Evolutionary conservation across 192 early-diverging fungal species (phyloP).

Genomic region (Pilobolus umbonatus): DNA sequence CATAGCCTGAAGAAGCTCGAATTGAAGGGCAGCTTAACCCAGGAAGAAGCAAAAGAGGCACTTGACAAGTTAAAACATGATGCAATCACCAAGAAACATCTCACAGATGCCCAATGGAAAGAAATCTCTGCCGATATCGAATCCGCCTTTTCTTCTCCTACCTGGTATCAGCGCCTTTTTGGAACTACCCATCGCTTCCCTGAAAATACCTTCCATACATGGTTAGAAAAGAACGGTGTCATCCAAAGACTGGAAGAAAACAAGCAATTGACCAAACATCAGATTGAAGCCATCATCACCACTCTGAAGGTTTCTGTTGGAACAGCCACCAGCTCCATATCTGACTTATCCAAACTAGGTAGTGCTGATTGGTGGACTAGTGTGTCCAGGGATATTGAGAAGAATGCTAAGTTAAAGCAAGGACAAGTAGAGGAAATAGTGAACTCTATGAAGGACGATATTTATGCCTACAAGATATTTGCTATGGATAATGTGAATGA

Average conservation of each 20-base stretch:
- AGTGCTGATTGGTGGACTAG: conserved; percentile 9
- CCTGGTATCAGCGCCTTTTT: conserved; percentile 21
- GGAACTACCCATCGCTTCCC: background rate
- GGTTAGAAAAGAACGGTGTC: background rate
- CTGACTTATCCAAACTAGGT: conserved; percentile 4
- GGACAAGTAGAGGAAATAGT: background rate
- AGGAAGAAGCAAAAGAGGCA: conserved; percentile 18
- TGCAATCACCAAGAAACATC: conserved; percentile 23
- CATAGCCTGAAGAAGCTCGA: conserved; percentile 16
- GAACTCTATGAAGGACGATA: background rate
- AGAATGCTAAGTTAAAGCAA: background rate
- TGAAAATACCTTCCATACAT: conserved; percentile 5
- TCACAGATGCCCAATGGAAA: conserved; percentile 23
- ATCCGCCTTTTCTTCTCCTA: conserved; percentile 1
- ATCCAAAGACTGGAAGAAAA: conserved; percentile 6
- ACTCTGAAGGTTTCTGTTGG: background rate
- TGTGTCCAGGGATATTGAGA: background rate
- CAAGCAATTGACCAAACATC: conserved; percentile 9
- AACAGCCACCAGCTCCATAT: background rate
- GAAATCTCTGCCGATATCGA: conserved; percentile 19
- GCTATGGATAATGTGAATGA: conserved; percentile 12
- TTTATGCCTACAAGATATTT: conserved; percentile 6
- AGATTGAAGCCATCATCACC: background rate
- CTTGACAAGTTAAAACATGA: conserved; percentile 18
- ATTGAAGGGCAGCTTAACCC: conserved; percentile 18